phyloP scores from a whole-genome alignment of 1,284 basidiomycete genomes.

The Pseudozyma flocculosa region DNA sequence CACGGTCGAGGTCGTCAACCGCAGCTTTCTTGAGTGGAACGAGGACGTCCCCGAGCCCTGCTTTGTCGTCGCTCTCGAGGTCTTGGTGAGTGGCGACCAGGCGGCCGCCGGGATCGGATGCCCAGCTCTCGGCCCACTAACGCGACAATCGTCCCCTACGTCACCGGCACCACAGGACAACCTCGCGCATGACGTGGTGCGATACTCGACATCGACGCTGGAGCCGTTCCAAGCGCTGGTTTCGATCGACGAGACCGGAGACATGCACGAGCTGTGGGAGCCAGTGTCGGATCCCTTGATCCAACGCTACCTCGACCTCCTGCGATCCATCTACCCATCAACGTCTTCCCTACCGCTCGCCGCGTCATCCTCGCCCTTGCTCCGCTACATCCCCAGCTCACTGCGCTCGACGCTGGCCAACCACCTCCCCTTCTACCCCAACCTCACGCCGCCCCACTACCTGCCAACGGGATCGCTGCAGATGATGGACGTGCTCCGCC shows the following conservation, averaged over 20 bases:
- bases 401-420: slow-evolving; percentile 22
- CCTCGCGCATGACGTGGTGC: slow-evolving; percentile 91
- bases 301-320: slow-evolving; percentile 63
- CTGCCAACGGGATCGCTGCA: slow-evolving; percentile 88
- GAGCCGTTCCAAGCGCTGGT: slow-evolving; percentile 83
- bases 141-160: no score
- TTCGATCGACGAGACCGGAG: slow-evolving; percentile 76
- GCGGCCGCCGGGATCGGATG: no score
- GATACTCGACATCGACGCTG: slow-evolving; percentile 74
- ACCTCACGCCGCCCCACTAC: slow-evolving; percentile 85
- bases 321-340: slow-evolving; percentile 1
- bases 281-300: slow-evolving; percentile 84
- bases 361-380: slow-evolving; percentile 52
- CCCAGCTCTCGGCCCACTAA: no score
- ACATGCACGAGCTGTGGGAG: slow-evolving; percentile 82
- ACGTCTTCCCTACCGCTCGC: slow-evolving; percentile 1
- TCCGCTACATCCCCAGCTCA: slow-evolving; percentile 65
- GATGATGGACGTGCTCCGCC: slow-evolving; percentile 78
- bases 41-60: slow-evolving; percentile 76
- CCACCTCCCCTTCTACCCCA: slow-evolving; percentile 71
- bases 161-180: slow-evolving; percentile 71
- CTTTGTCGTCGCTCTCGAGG: slow-evolving; percentile 91
- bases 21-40: slow-evolving; percentile 86
- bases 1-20: slow-evolving; percentile 72
- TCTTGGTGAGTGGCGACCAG: slow-evolving; percentile 83